A percentile compares a stretch with the other conserved stretches of the same genome.
phyloP scores from a whole-genome alignment of 805 yeast species.

The Candida nitratophila region DNA sequence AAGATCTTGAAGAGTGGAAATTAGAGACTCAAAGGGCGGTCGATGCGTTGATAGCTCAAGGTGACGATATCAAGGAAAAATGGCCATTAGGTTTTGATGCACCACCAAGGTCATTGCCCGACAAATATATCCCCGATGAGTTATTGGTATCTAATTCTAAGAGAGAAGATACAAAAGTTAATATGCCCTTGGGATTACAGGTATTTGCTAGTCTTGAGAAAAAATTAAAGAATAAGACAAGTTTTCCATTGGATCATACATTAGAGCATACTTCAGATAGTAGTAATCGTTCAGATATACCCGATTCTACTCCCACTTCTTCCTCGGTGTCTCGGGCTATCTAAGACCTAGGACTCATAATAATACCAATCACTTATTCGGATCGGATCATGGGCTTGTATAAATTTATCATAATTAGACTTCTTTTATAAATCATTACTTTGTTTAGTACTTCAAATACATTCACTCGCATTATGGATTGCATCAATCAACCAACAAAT shows the following conservation, averaged over 20 bases:
- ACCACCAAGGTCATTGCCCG: slow-evolving; percentile 34
- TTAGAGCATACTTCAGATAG: neutral
- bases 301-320: neutral
- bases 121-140: slow-evolving; percentile 37
- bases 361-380: too few species aligned
- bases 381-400: too few species aligned
- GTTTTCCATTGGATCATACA: neutral
- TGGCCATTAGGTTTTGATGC: slow-evolving; percentile 69
- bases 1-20: slow-evolving; percentile 83
- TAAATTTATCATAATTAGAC: slow-evolving; percentile 36
- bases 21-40: slow-evolving; percentile 52
- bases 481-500: too few species aligned
- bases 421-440: too few species aligned
- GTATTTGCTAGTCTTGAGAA: slow-evolving; percentile 84
- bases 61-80: slow-evolving; percentile 36
- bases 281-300: neutral
- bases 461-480: too few species aligned
- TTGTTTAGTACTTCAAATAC: too few species aligned
- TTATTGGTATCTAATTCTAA: slow-evolving; percentile 18
- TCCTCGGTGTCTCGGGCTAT: too few species aligned
- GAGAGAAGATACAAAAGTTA: slow-evolving; percentile 36
- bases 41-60: slow-evolving; percentile 25
- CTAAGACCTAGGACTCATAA: too few species aligned
- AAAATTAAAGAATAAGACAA: slow-evolving; percentile 38
- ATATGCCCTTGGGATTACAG: slow-evolving; percentile 67